Evolutionary conservation across 345 rosid genomes (phyloP).

Genomic region (Hibiscus trionum): DNA sequence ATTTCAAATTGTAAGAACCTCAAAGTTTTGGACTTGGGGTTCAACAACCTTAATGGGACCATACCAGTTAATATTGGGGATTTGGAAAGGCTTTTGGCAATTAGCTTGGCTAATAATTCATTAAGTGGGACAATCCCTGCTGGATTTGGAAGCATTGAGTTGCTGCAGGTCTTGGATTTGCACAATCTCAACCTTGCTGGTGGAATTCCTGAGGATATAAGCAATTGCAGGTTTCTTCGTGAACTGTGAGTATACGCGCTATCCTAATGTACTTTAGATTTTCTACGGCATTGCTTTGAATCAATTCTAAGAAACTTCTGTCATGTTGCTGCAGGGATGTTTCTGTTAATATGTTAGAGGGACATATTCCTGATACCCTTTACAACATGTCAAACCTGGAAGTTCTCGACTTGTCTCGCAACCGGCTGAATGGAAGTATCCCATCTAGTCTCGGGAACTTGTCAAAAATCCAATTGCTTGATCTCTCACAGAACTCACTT

Average conservation of each 20-base stretch:
- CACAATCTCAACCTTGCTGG: conserved; percentile 67
- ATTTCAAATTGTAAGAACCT: conserved; percentile 63
- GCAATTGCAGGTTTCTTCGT: conserved; percentile 67
- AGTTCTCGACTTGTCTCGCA: conserved; percentile 66
- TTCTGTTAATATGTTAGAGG: conserved; percentile 63
- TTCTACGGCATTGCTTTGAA: conserved; percentile 11
- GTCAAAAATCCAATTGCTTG: conserved; percentile 46
- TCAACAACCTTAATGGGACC: conserved; percentile 59
- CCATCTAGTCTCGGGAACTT: conserved; percentile 54
- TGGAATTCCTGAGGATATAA: conserved; percentile 50
- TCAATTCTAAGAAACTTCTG: conserved; percentile 16
- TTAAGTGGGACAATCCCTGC: conserved; percentile 54
- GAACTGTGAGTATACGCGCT: conserved; percentile 59
- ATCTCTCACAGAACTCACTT: conserved; percentile 62
- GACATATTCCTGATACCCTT: conserved; percentile 55
- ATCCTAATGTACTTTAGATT: conserved; percentile 15
- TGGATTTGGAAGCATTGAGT: conserved; percentile 56
- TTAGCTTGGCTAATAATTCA: conserved; percentile 66
- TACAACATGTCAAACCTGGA: conserved; percentile 61
- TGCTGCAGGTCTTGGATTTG: conserved; percentile 68
- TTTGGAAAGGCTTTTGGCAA: conserved; percentile 49
- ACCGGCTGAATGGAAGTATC: conserved; percentile 61
- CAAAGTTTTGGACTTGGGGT: conserved; percentile 66
- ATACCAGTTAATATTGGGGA: conserved; percentile 46
- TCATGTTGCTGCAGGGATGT: conserved; percentile 62